Percentiles rank a stretch among this genome's conserved stretches.
Conservation (phyloP, 331 rosid genomes). For the Acacia pycnantha region DNA sequence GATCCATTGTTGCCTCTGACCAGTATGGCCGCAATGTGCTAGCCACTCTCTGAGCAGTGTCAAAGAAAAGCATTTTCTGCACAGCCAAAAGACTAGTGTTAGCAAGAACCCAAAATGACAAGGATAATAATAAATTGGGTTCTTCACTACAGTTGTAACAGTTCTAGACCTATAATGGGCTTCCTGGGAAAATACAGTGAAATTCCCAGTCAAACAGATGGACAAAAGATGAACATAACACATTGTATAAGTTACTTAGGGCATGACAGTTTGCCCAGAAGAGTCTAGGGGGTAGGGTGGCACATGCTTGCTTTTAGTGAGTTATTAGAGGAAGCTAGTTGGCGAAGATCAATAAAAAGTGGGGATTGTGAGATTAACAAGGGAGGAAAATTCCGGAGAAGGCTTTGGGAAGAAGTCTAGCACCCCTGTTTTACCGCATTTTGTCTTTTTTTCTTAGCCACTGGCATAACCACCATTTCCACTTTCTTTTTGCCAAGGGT, state of each 20-base stretch:
- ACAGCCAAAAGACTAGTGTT: constrained; percentile 21
- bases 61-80: constrained; percentile 84
- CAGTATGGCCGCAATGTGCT: constrained; percentile 76
- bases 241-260: background rate
- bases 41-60: constrained; percentile 62
- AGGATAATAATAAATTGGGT: constrained; percentile 4
- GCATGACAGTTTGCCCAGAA: background rate
- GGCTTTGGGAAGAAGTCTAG: background rate
- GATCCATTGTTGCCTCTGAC: constrained; percentile 66
- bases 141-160: constrained; percentile 7
- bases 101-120: constrained; percentile 24
- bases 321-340: background rate
- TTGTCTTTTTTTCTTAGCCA: background rate
- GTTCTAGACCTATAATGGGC: background rate
- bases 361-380: background rate
- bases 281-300: background rate
- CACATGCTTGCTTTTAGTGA: background rate
- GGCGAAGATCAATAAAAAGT: background rate
- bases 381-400: background rate
- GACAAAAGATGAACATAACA: background rate
- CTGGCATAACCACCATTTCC: background rate
- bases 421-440: background rate
- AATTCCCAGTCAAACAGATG: background rate
- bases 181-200: background rate
- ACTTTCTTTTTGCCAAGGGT: background rate